A percentile compares a stretch with the other conserved stretches of the same genome.
These are phyloP conservation scores for Graphium sp. DNA, from an alignment of 2,329 filamentous ascomycete species.

Conservation along the genomic window DNA sequence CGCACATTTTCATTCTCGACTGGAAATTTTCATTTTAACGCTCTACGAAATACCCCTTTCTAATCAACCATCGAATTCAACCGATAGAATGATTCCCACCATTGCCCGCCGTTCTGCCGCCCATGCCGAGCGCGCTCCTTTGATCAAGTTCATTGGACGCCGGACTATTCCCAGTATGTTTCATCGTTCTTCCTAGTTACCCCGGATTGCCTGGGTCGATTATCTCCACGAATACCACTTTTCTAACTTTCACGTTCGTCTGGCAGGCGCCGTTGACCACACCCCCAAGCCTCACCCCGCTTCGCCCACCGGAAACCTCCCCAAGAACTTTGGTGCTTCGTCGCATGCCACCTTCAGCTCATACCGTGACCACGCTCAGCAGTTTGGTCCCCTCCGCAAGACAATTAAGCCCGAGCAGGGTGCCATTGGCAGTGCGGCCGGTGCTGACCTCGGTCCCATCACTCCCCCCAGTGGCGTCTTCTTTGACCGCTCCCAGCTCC, in stretches of 20 bases:
- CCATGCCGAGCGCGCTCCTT: constrained; percentile 40
- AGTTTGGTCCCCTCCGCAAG: constrained; percentile 59
- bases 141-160: constrained; percentile 47
- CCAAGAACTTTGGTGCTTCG: constrained; percentile 28
- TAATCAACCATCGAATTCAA: too few species aligned
- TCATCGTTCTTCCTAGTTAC: neutral
- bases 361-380: constrained; percentile 64
- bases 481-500: constrained; percentile 83
- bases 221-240: neutral
- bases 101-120: constrained; percentile 39
- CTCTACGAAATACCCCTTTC: too few species aligned
- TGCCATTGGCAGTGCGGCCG: constrained; percentile 44
- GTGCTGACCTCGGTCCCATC: constrained; percentile 57
- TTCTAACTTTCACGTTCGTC: constrained; percentile 4
- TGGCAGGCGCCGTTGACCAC: constrained; percentile 57
- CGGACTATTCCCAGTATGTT: constrained; percentile 38
- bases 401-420: constrained; percentile 21
- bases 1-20: too few species aligned
- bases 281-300: constrained; percentile 57
- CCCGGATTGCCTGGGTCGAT: neutral
- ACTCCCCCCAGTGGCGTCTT: constrained; percentile 54
- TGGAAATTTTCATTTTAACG: too few species aligned
- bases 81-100: constrained; percentile 33
- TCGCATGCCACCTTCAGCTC: constrained; percentile 50
- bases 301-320: constrained; percentile 48